phyloP scores from a whole-genome alignment of 495 filamentous ascomycete species.

The Xylaria cubensis region DNA sequence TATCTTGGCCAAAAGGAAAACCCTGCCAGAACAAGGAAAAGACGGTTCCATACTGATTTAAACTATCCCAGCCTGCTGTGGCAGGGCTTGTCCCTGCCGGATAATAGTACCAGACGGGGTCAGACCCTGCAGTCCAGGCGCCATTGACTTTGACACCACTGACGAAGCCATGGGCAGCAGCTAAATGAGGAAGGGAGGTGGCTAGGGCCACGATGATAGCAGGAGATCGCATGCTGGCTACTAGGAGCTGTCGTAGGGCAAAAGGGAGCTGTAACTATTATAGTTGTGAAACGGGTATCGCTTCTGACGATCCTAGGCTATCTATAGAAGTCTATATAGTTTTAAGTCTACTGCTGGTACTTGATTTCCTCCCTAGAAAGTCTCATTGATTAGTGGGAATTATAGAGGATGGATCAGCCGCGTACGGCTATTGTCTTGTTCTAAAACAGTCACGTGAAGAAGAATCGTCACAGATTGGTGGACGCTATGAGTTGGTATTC shows the following conservation, averaged over 20 bases:
- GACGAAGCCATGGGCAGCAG: conserved; percentile 66
- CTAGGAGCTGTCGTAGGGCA: not conserved
- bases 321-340: conserved; percentile 4
- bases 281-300: not conserved
- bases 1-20: not conserved
- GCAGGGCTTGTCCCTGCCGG: conserved; percentile 7
- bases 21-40: not conserved
- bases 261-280: not conserved
- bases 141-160: conserved; percentile 65
- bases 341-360: not conserved
- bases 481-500: not conserved
- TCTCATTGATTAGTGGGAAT: conserved; percentile 22
- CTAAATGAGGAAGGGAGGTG: conserved; percentile 5
- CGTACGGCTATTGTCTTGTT: not conserved
- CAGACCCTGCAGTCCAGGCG: conserved; percentile 26
- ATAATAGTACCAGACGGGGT: conserved; percentile 34
- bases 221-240: not conserved
- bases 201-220: not conserved
- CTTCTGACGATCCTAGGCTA: not conserved
- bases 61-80: conserved; percentile 48
- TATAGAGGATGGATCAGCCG: not conserved
- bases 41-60: conserved; percentile 40
- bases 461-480: conserved; percentile 18
- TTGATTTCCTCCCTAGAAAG: not conserved
- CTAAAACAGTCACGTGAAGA: not conserved